Base-by-base conservation (phyloP, 2,329 filamentous ascomycete genomes). In the Fusarium drepaniforme region DNA sequence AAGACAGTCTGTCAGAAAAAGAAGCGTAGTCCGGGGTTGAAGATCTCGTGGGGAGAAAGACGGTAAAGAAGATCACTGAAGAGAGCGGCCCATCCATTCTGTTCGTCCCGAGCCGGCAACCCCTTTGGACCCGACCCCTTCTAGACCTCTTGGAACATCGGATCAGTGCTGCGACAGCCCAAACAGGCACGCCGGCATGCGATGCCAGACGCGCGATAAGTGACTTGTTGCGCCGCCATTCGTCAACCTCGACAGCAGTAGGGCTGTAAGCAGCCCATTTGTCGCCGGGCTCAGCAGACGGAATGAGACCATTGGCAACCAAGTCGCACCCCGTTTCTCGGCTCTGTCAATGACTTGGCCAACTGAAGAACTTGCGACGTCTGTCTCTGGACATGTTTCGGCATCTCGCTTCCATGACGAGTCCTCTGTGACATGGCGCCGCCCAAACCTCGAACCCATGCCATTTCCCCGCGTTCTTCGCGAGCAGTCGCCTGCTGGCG, bases 221-320 rank as follows among this genome's bases (percentile, higher is more conserved):
- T 77, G 76, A 77, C 76, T 76, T 75, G 73, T 69, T 69, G 44
- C 71, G 37, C 44, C 59, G 56, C 61, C 35, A 78, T 78, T 78
- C 75, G 73, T 61, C 67, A 46, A 67, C 51, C 62, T 72, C 25
- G 15, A 18, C 33, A 58, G 66, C 42, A 66, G 70, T 72, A 67
- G 37, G 67, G 67, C 60, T 76, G 58, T 30, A 46, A 71, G 37
- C 56, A 71, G 64, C 53, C 73, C 64, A 71, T 72, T 59, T 28
- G 38, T 49, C 46, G 42, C 64, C 49, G 59, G 58, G 44, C 68
- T 70, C 57, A 69, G 53, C n/a, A 71, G 58, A 60, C 49, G 51
- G 40, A 44, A 59, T 58, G 53, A 23, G 28, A 33, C 51, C 37
- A 56, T 56, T 73, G 59, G 67, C 49, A 65, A 46, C 49, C 44